These are phyloP conservation scores for Medicago lupulina DNA, from an alignment of 306 rosid genomes.

Conservation along the genomic window DNA sequence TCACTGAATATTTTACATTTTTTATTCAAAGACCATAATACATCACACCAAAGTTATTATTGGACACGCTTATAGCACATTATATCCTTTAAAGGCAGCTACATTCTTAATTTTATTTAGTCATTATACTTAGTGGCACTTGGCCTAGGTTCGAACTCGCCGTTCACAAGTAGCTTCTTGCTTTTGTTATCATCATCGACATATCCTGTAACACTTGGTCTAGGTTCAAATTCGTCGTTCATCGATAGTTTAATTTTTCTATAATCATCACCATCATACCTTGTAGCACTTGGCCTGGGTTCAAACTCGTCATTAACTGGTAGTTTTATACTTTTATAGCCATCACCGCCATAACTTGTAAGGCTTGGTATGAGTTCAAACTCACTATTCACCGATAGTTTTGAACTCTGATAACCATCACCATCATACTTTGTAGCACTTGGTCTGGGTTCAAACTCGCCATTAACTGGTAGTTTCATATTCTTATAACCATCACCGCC, in stretches of 20 bases:
- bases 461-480: neutral
- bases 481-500: neutral
- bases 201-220: neutral
- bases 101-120: neutral
- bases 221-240: neutral
- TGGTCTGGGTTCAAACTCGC: conserved; percentile 18
- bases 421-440: neutral
- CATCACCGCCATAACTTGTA: neutral
- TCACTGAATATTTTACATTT: neutral
- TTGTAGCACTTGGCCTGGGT: neutral
- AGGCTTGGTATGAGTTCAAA: neutral
- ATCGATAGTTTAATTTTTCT: neutral
- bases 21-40: neutral
- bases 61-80: neutral
- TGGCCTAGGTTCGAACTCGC: conserved; percentile 34
- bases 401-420: neutral
- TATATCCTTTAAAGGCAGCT: neutral
- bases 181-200: neutral
- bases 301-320: neutral
- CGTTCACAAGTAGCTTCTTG: neutral
- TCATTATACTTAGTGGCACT: conserved; percentile 1
- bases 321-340: neutral
- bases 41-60: neutral
- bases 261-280: neutral
- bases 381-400: neutral